Evolutionary conservation across 768 basidiomycete species (phyloP).

Genomic region (Rhodocollybia butyracea): DNA sequence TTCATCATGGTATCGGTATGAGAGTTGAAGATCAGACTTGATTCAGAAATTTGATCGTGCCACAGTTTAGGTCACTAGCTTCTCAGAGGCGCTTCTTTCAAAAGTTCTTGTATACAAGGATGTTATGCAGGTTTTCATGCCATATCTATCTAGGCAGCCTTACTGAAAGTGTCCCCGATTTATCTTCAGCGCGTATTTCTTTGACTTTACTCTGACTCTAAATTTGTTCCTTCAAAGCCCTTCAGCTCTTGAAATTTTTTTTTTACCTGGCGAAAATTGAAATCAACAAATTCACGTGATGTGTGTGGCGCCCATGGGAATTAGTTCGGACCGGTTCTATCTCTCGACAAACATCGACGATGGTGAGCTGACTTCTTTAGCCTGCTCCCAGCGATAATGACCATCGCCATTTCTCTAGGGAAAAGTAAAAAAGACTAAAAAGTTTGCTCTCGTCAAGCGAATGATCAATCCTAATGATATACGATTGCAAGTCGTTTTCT

Average conservation of each 20-base stretch:
- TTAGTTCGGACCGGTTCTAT: neutral
- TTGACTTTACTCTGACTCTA: too few relatives aligned
- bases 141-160: too few relatives aligned
- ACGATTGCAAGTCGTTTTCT: slow-evolving; percentile 60
- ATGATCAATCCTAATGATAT: slow-evolving; percentile 93
- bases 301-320: neutral
- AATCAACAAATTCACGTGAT: neutral
- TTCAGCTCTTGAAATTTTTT: neutral
- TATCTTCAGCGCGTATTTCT: too few relatives aligned
- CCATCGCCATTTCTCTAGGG: slow-evolving; percentile 48
- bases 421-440: slow-evolving; percentile 90
- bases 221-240: too few relatives aligned
- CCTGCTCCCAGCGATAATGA: neutral
- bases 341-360: neutral
- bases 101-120: too few relatives aligned
- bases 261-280: neutral
- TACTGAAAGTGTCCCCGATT: too few relatives aligned
- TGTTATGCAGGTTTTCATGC: too few relatives aligned
- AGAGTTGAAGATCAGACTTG: neutral
- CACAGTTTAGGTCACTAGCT: neutral
- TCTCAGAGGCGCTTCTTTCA: too few relatives aligned
- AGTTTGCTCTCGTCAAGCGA: slow-evolving; percentile 92
- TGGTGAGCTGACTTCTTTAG: neutral
- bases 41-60: neutral
- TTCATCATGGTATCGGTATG: slow-evolving; percentile 10